Percentiles rank a stretch among this genome's conserved stretches.
phyloP scores from a whole-genome alignment of 2,329 filamentous ascomycete genomes.

The Amesomyces nigricolor region DNA sequence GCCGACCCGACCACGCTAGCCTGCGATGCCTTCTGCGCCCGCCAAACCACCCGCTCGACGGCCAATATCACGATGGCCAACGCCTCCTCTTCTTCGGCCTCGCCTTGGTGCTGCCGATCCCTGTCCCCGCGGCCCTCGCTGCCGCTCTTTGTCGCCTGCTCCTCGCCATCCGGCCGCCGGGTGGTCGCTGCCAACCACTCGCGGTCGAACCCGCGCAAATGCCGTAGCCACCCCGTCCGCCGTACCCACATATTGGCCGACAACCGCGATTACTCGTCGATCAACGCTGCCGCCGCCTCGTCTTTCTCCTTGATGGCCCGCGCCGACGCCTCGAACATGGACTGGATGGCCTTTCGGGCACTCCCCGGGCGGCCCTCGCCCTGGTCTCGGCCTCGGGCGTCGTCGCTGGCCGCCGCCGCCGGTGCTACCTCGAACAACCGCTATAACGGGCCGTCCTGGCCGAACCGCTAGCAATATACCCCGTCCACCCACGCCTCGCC shows the following conservation, averaged over 20 bases:
- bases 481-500: neutral
- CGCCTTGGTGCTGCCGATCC: neutral
- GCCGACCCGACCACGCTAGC: conserved; percentile 3
- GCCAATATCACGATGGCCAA: conserved; percentile 3
- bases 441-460: neutral
- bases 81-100: neutral
- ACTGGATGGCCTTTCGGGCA: neutral
- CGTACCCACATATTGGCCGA: conserved; percentile 9
- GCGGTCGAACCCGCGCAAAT: conserved; percentile 6
- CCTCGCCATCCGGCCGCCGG: neutral
- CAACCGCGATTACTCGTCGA: conserved; percentile 4
- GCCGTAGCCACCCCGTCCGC: conserved; percentile 3
- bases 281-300: neutral
- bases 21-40: neutral
- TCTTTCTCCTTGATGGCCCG: neutral
- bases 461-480: conserved; percentile 2
- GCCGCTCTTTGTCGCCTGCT: neutral
- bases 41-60: conserved; percentile 5
- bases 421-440: neutral
- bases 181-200: neutral
- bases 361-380: neutral
- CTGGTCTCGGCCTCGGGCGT: neutral
- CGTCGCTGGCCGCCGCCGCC: neutral
- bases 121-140: neutral
- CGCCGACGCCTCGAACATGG: neutral